Percentiles rank a stretch among this genome's conserved stretches.
Evolutionary conservation across 768 basidiomycete species (phyloP).

Genomic region (Russula griseocarnosa): DNA sequence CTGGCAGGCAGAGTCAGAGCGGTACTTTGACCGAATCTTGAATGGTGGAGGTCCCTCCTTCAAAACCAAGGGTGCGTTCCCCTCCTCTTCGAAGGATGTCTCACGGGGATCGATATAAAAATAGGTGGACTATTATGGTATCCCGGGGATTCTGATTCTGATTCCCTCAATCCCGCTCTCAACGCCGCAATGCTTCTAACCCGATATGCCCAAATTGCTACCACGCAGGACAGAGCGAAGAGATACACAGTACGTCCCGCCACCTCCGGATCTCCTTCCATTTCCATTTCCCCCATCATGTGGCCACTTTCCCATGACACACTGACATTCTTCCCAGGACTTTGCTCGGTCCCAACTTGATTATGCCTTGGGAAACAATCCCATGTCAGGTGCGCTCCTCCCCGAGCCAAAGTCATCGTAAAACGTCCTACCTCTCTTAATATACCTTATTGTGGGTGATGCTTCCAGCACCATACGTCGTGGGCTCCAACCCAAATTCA

Average conservation of each 20-base stretch:
- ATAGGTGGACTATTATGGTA: conserved; percentile 79
- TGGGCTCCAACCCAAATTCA: conserved; percentile 87
- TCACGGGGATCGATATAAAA: neutral
- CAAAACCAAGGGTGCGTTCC: conserved; percentile 55
- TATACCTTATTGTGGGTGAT: neutral
- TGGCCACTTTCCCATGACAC: conserved; percentile 16
- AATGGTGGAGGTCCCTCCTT: conserved; percentile 51
- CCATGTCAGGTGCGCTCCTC: conserved; percentile 65
- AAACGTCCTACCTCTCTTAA: neutral
- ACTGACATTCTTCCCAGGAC: conserved; percentile 38
- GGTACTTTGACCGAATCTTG: conserved; percentile 70
- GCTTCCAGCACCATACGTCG: conserved; percentile 68
- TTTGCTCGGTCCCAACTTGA: conserved; percentile 76
- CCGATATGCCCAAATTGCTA: conserved; percentile 72
- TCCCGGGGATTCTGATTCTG: conserved; percentile 75
- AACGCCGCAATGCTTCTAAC: conserved; percentile 82
- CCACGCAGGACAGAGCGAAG: conserved; percentile 51
- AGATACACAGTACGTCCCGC: conserved; percentile 53
- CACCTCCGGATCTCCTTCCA: no score
- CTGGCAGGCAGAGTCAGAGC: conserved; percentile 71
- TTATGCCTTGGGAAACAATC: conserved; percentile 83
- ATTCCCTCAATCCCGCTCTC: conserved; percentile 80
- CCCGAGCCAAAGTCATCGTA: neutral
- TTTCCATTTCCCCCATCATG: neutral
- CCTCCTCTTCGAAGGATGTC: neutral